Conservation (phyloP, 805 yeast genomes). For the Yamadazyma akitaensis region DNA sequence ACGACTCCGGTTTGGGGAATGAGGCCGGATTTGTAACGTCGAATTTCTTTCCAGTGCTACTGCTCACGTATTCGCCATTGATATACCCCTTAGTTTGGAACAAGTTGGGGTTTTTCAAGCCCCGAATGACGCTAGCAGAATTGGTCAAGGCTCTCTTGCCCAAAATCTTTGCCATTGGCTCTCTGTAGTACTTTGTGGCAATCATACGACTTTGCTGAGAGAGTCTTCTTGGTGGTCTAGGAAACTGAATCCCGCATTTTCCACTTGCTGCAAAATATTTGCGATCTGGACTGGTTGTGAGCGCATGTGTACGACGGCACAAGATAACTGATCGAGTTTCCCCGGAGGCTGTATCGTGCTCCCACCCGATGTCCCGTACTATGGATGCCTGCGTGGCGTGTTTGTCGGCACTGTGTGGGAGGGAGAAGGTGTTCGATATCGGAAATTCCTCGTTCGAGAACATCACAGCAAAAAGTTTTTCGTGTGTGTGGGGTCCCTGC, state of each 20-base stretch:
- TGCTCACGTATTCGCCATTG: constrained; percentile 70
- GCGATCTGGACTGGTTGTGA: not conserved
- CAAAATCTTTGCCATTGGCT: not conserved
- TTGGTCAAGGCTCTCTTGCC: not conserved
- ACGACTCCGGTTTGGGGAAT: constrained; percentile 29
- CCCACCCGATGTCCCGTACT: too few relatives aligned
- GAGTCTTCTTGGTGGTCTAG: not conserved
- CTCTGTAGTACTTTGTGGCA: not conserved
- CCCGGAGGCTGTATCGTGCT: too few relatives aligned
- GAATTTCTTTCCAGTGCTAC: constrained; percentile 46
- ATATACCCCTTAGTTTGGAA: constrained; percentile 53
- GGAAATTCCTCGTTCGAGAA: too few relatives aligned
- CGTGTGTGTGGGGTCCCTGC: too few relatives aligned
- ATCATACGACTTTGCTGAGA: not conserved
- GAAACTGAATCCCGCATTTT: constrained; percentile 2
- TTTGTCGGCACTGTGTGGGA: too few relatives aligned
- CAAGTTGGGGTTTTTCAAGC: constrained; percentile 11
- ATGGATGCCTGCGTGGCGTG: too few relatives aligned
- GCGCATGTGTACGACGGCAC: not conserved
- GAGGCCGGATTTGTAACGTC: constrained; percentile 76
- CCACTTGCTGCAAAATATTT: constrained; percentile 3
- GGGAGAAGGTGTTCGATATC: too few relatives aligned
- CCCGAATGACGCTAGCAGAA: constrained; percentile 6
- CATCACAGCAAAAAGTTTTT: too few relatives aligned
- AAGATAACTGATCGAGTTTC: too few relatives aligned